These are phyloP conservation scores for Fusarium sp. DNA, from an alignment of 2,329 filamentous ascomycete genomes.

Conservation along the genomic window DNA sequence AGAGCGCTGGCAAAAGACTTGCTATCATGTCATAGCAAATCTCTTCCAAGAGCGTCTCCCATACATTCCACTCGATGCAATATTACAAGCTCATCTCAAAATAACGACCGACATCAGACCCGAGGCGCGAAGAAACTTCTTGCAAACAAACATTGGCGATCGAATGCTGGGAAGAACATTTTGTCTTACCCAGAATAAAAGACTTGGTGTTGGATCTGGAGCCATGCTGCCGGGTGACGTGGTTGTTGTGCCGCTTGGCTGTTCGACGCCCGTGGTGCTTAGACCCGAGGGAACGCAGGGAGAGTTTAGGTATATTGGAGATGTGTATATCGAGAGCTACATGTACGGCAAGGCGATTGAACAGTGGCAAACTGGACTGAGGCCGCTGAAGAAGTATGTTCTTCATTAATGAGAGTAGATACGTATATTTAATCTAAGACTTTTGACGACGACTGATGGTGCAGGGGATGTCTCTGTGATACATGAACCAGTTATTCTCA, in stretches of 20 bases:
- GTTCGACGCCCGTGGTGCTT: slow-evolving; percentile 24
- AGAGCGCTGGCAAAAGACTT: slow-evolving; percentile 2
- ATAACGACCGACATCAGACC: background rate
- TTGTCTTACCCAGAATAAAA: slow-evolving; percentile 11
- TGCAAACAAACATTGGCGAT: slow-evolving; percentile 19
- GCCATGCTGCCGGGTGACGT: slow-evolving; percentile 27
- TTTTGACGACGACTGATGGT: slow-evolving; percentile 13
- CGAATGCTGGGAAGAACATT: slow-evolving; percentile 25
- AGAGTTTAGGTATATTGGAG: slow-evolving; percentile 20
- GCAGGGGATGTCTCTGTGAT: slow-evolving; percentile 35
- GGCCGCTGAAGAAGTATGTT: slow-evolving; percentile 15
- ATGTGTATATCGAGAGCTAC: slow-evolving; percentile 24
- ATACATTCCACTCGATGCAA: slow-evolving; percentile 4
- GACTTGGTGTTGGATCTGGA: slow-evolving; percentile 18
- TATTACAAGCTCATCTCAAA: background rate
- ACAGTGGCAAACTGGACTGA: slow-evolving; percentile 9
- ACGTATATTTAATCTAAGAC: background rate
- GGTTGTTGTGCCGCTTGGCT: slow-evolving; percentile 19
- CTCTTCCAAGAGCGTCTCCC: slow-evolving; percentile 19
- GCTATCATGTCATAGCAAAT: slow-evolving; percentile 11
- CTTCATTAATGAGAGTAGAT: background rate
- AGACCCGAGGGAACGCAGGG: slow-evolving; percentile 16
- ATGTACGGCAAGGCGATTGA: slow-evolving; percentile 24
- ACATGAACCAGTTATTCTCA: slow-evolving; percentile 39
- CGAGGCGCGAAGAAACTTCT: slow-evolving; percentile 3